Percentiles rank a stretch among this genome's conserved stretches.
These are phyloP conservation scores for Fusarium drepaniforme DNA, from an alignment of 2,329 filamentous ascomycete species.

Conservation along the genomic window DNA sequence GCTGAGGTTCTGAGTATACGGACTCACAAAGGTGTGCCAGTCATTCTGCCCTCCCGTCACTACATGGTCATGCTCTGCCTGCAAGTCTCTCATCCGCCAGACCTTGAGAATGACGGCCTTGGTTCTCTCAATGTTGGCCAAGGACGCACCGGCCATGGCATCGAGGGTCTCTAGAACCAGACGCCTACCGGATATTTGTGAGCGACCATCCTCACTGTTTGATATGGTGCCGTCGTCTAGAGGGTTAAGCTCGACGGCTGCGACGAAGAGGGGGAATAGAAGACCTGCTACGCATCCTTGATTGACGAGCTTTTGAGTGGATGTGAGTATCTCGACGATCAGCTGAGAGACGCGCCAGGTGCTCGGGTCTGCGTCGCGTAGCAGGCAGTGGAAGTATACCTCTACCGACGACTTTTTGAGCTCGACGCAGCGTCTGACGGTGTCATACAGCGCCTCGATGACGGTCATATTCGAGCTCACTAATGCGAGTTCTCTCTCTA, in stretches of 20 bases:
- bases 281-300: slow-evolving; percentile 36
- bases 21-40: slow-evolving; percentile 44
- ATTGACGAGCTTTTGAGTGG: slow-evolving; percentile 18
- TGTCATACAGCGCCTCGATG: slow-evolving; percentile 20
- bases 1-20: slow-evolving; percentile 45
- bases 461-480: background rate
- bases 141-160: slow-evolving; percentile 54
- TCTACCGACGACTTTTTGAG: slow-evolving; percentile 55
- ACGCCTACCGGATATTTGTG: slow-evolving; percentile 22
- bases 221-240: slow-evolving; percentile 26
- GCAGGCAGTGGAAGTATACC: slow-evolving; percentile 59
- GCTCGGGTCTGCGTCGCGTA: slow-evolving; percentile 56
- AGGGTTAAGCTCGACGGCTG: slow-evolving; percentile 36
- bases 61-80: slow-evolving; percentile 12
- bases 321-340: slow-evolving; percentile 21
- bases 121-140: slow-evolving; percentile 58
- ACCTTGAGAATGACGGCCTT: slow-evolving; percentile 60
- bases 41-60: slow-evolving; percentile 28
- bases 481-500: slow-evolving; percentile 11
- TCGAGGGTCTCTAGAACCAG: slow-evolving; percentile 41
- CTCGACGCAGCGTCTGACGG: slow-evolving; percentile 41
- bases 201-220: background rate
- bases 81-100: slow-evolving; percentile 58
- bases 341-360: slow-evolving; percentile 31
- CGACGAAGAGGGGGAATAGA: slow-evolving; percentile 37